phyloP scores from a whole-genome alignment of 2,329 filamentous ascomycete genomes.

The Penicillium sp. region DNA sequence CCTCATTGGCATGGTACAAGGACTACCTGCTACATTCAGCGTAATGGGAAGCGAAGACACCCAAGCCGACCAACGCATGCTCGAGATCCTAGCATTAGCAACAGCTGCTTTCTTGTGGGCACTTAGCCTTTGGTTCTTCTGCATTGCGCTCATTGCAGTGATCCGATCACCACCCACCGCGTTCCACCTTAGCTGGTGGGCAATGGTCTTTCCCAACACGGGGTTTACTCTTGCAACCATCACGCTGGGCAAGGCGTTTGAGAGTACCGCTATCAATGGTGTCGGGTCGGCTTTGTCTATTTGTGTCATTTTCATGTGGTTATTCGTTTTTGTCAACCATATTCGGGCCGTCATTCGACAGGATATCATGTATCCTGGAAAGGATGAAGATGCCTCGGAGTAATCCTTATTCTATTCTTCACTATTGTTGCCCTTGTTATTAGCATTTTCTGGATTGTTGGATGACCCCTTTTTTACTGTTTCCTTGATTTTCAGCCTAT shows the following conservation, averaged over 20 bases:
- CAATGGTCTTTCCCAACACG: slow-evolving; percentile 63
- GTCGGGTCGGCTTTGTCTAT: slow-evolving; percentile 55
- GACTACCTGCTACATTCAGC: slow-evolving; percentile 47
- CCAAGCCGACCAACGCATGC: slow-evolving; percentile 32
- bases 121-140: slow-evolving; percentile 56
- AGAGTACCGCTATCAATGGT: slow-evolving; percentile 51
- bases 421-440: neutral
- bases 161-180: slow-evolving; percentile 40
- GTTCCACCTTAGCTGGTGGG: slow-evolving; percentile 57
- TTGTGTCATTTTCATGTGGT: slow-evolving; percentile 52
- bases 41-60: slow-evolving; percentile 39
- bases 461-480: neutral
- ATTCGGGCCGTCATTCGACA: slow-evolving; percentile 48
- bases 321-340: slow-evolving; percentile 50
- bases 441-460: neutral
- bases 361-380: slow-evolving; percentile 57
- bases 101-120: slow-evolving; percentile 61
- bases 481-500: neutral
- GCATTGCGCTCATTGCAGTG: slow-evolving; percentile 48
- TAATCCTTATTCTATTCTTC: slow-evolving; percentile 9
- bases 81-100: slow-evolving; percentile 47
- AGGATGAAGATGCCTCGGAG: slow-evolving; percentile 52
- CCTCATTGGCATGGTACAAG: slow-evolving; percentile 62
- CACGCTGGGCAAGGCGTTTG: slow-evolving; percentile 51
- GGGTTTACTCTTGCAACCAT: slow-evolving; percentile 60